Conservation (phyloP, 2,329 filamentous ascomycete species). For the Ceratocystis papillata region DNA sequence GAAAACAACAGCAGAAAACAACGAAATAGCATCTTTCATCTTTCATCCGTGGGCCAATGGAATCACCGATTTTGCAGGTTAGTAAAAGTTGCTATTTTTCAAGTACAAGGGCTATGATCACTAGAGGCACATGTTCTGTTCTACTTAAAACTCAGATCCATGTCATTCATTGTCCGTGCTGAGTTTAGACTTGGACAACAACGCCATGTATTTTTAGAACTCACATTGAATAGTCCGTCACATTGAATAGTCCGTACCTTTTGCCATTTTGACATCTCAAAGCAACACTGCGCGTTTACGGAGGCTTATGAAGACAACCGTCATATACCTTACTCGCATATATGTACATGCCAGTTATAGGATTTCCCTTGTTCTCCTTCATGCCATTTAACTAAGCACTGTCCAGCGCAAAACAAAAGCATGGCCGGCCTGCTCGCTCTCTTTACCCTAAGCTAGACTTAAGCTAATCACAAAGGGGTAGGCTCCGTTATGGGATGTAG, state of each 20-base stretch:
- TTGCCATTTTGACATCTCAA: not conserved
- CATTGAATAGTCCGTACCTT: not conserved
- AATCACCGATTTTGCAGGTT: not conserved
- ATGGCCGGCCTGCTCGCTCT: not conserved
- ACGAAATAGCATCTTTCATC: too few species aligned
- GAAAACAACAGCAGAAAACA: too few species aligned
- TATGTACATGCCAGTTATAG: not conserved
- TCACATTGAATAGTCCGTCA: not conserved
- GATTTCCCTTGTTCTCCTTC: not conserved
- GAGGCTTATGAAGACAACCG: not conserved
- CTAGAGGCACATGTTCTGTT: not conserved
- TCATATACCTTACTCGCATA: too few species aligned
- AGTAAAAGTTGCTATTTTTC: not conserved
- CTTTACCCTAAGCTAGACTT: not conserved
- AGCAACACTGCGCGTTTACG: not conserved
- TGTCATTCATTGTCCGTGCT: not conserved
- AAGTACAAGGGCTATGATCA: not conserved
- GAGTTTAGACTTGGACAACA: not conserved
- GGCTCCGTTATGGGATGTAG: not conserved
- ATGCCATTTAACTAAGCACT: not conserved
- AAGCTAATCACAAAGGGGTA: not conserved
- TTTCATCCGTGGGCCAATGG: not conserved
- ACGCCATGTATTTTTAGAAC: not conserved
- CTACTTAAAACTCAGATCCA: not conserved
- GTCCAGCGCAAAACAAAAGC: not conserved